phyloP scores from a whole-genome alignment of 2,329 filamentous ascomycete genomes.

The Parastagonospora avenae region DNA sequence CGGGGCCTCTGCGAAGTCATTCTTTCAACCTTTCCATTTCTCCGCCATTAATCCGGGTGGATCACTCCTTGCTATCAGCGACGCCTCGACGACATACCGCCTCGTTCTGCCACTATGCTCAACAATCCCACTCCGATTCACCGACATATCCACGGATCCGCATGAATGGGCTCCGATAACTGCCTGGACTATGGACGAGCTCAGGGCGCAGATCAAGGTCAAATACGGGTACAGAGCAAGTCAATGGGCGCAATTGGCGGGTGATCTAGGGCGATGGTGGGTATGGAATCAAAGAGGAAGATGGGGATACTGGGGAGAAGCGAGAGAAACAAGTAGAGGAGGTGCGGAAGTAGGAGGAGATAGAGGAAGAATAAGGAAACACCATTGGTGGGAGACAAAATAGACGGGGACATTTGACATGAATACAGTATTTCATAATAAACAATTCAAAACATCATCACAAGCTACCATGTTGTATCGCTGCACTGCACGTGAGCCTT shows the following conservation, averaged over 20 bases:
- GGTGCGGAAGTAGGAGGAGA: constrained; percentile 14
- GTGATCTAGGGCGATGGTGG: constrained; percentile 21
- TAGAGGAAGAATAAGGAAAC: constrained; percentile 13
- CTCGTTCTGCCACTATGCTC: constrained; percentile 20
- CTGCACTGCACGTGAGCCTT: too few species aligned
- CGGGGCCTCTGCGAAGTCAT: constrained; percentile 6
- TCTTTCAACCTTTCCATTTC: constrained; percentile 23
- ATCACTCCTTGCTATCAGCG: constrained; percentile 19
- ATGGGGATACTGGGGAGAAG: constrained; percentile 22
- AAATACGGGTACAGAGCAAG: constrained; percentile 11
- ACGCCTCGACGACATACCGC: constrained; percentile 16
- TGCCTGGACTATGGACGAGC: constrained; percentile 20
- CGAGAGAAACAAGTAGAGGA: constrained; percentile 15
- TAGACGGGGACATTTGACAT: not conserved
- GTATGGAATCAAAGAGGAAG: constrained; percentile 19
- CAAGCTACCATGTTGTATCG: too few species aligned
- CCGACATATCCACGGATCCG: constrained; percentile 13
- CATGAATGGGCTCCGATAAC: constrained; percentile 13
- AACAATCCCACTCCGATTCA: constrained; percentile 18
- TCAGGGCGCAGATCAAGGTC: constrained; percentile 15
- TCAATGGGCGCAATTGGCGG: constrained; percentile 16
- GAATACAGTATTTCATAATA: too few species aligned
- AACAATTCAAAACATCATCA: too few species aligned
- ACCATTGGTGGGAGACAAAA: constrained; percentile 25
- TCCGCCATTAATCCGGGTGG: constrained; percentile 22